Conservation (phyloP, 257 asterid species). For the Solanum appendiculatum region DNA sequence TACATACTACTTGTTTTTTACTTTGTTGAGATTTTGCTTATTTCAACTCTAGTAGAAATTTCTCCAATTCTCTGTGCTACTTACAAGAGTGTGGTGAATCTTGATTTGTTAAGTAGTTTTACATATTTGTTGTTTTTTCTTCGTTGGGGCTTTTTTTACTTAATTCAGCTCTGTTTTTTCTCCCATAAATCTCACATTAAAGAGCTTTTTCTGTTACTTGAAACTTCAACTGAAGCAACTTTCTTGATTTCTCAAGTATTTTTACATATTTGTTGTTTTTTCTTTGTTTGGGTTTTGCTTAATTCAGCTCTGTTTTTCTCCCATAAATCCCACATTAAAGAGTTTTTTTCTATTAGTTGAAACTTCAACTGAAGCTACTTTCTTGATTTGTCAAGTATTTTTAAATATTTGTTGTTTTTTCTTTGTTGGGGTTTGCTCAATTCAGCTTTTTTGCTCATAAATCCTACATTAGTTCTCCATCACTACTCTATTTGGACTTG, state of each 20-base stretch:
- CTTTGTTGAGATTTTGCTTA: neutral
- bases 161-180: neutral
- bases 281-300: neutral
- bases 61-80: neutral
- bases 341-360: neutral
- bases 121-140: neutral
- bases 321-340: neutral
- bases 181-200: neutral
- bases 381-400: neutral
- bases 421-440: neutral
- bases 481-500: neutral
- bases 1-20: neutral
- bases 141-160: neutral
- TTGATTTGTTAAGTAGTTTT: neutral
- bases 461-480: neutral
- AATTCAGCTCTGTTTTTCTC: neutral
- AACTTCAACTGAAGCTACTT: neutral
- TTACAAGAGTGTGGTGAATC: neutral
- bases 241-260: neutral
- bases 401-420: neutral
- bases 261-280: neutral
- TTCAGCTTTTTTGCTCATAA: neutral
- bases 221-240: no score
- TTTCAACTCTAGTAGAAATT: neutral
- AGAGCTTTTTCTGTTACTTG: neutral